Evolutionary conservation across 768 basidiomycete genomes (phyloP), one percentile per base, ranked within the genome.

Genomic region (Leccinellum luteum): DNA sequence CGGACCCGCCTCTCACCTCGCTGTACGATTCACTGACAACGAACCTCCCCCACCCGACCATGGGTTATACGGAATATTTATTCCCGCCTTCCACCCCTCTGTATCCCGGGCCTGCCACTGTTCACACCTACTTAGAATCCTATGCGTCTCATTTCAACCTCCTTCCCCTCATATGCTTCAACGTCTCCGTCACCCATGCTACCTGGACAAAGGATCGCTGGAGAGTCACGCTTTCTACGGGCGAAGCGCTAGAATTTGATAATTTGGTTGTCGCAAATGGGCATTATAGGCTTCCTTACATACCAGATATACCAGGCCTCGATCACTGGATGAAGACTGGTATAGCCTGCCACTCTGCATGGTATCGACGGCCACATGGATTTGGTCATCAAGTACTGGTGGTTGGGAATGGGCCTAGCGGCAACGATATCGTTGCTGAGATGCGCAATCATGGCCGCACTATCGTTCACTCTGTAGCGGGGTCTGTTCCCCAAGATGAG

Each of bases 11-110:
- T 2, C 65, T 79, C 31, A 87, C 89, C 1, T 84, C 92, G 2
- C 65, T 91, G 9, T 94, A 94, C 64, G 87, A 92, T 64, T 86
- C 87, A 0, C 75, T 94, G 13, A 87, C 86, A n/a, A 87, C 91
- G 1, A 93, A 93, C 63, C 67, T 94, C 5, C 89, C 92, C 0
- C 88, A 92, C 61, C 87, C 87, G 1, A 57, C 86, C 50, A 93
- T 94, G 92, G 81, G 81, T 3, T 92, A 78, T 62, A 74, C 79
- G 1, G 79, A 79, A 48, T 85, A 82, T 64, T 65, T 78, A 1
- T 92, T 92, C 64, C 89, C 89, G 0, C 85, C 88, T 0, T 83
- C 81, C 3, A 92, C 90, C 0, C 78, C 85, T 1, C 75, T 92
- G 27, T 94, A 80, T 69, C 91, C 92, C 0, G 64, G 62, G 6